phyloP scores from a whole-genome alignment of 495 filamentous ascomycete genomes.

The Aspergillus affinis region DNA sequence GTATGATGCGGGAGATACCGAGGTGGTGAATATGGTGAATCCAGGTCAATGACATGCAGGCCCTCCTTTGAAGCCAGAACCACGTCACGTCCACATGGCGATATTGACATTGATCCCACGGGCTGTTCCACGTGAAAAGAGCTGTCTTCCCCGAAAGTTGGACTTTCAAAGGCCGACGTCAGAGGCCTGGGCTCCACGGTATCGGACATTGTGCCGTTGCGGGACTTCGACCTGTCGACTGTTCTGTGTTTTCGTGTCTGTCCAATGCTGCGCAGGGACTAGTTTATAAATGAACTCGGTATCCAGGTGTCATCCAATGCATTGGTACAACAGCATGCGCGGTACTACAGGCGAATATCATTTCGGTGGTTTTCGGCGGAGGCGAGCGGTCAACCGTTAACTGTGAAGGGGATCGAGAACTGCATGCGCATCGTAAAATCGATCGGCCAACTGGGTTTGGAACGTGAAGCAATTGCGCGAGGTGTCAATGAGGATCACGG shows the following conservation, averaged over 20 bases:
- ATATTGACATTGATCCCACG: conserved; percentile 79
- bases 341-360: conserved; percentile 11
- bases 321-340: conserved; percentile 10
- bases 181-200: conserved; percentile 43
- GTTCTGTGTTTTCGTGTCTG: conserved; percentile 6
- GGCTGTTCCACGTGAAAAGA: conserved; percentile 81
- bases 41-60: conserved; percentile 89
- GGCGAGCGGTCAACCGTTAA: conserved; percentile 11
- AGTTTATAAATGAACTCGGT: background rate
- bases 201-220: conserved; percentile 33
- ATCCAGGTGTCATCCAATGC: conserved; percentile 14
- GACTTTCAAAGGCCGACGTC: conserved; percentile 74
- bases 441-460: background rate
- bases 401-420: conserved; percentile 1
- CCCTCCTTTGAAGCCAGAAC: conserved; percentile 85
- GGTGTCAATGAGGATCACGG: background rate
- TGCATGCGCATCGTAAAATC: conserved; percentile 19
- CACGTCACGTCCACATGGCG: conserved; percentile 88
- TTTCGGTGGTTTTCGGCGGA: conserved; percentile 13
- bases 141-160: conserved; percentile 82
- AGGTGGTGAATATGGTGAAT: conserved; percentile 86
- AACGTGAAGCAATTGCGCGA: background rate
- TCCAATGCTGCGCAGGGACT: background rate
- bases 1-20: conserved; percentile 82
- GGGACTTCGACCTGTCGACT: conserved; percentile 17